A percentile compares a stretch with the other conserved stretches of the same genome.
phyloP scores from a whole-genome alignment of 331 rosid species.

The Saraca asoca region DNA sequence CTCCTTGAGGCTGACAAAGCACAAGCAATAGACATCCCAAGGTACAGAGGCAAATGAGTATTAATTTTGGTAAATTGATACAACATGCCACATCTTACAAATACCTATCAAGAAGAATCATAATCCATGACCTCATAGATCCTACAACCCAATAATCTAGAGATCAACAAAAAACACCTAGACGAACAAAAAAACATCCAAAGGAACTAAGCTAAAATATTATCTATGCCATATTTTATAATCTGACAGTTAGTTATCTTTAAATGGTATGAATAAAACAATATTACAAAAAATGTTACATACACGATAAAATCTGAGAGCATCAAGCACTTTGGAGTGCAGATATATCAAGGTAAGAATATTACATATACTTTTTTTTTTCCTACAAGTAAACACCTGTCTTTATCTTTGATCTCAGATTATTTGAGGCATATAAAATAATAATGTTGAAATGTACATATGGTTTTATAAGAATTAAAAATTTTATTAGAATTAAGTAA shows the following conservation, averaged over 20 bases:
- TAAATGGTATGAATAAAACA: slow-evolving; percentile 24
- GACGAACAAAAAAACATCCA: slow-evolving; percentile 12
- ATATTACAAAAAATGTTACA: slow-evolving; percentile 4
- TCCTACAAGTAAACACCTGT: no score
- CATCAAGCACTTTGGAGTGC: slow-evolving; percentile 68
- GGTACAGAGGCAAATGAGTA: not conserved
- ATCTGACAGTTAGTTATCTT: not conserved
- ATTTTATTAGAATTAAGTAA: no score
- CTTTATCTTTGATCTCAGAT: no score
- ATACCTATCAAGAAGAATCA: not conserved
- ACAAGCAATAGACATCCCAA: not conserved
- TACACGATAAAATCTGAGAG: slow-evolving; percentile 69
- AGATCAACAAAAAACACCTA: slow-evolving; percentile 21
- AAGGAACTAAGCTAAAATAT: slow-evolving; percentile 14
- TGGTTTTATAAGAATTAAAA: no score
- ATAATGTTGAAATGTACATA: no score
- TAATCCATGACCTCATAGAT: slow-evolving; percentile 8
- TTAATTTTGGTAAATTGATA: not conserved
- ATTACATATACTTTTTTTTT: no score
- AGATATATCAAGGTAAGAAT: no score
- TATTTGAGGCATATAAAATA: no score
- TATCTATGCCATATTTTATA: not conserved
- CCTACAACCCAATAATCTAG: slow-evolving; percentile 9
- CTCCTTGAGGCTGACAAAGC: not conserved
- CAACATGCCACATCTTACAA: not conserved